These are phyloP conservation scores for Scytalidium sp. DNA, from an alignment of 2,329 filamentous ascomycete species.

Conservation along the genomic window DNA sequence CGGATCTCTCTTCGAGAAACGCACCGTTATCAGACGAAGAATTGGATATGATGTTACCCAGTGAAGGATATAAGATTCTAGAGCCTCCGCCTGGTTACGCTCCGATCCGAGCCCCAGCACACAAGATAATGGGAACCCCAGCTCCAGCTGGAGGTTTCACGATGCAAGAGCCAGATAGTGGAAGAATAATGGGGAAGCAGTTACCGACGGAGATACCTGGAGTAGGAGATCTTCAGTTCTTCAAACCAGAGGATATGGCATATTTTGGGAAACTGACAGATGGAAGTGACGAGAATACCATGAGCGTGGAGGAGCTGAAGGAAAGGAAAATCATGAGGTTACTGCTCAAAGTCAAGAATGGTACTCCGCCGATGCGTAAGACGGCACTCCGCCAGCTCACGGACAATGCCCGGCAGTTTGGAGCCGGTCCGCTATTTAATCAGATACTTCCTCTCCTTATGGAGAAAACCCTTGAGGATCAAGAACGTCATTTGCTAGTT, in stretches of 20 bases:
- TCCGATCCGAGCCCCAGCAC: constrained; percentile 72
- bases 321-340: constrained; percentile 98
- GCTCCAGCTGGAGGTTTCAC: constrained; percentile 83
- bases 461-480: constrained; percentile 97
- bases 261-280: constrained; percentile 98
- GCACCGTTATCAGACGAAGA: constrained; percentile 88
- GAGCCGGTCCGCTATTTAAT: constrained; percentile 90
- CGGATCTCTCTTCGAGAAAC: constrained; percentile 77
- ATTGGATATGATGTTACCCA: constrained; percentile 84
- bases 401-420: constrained; percentile 95
- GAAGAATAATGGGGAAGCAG: constrained; percentile 79
- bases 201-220: constrained; percentile 94
- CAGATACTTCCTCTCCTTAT: constrained; percentile 95
- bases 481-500: constrained; percentile 95
- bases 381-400: constrained; percentile 95
- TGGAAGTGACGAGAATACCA: constrained; percentile 83
- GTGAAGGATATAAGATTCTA: constrained; percentile 88
- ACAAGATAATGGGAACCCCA: constrained; percentile 72
- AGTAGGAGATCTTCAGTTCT: constrained; percentile 93
- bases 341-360: constrained; percentile 97
- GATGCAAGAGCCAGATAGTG: constrained; percentile 93
- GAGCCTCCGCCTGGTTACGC: constrained; percentile 90
- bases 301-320: constrained; percentile 94
- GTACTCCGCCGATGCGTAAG: constrained; percentile 97
- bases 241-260: constrained; percentile 97